Evolutionary conservation across 2,329 filamentous ascomycete species (phyloP).

Genomic region (Chrysoporthe deuterocubensis): DNA sequence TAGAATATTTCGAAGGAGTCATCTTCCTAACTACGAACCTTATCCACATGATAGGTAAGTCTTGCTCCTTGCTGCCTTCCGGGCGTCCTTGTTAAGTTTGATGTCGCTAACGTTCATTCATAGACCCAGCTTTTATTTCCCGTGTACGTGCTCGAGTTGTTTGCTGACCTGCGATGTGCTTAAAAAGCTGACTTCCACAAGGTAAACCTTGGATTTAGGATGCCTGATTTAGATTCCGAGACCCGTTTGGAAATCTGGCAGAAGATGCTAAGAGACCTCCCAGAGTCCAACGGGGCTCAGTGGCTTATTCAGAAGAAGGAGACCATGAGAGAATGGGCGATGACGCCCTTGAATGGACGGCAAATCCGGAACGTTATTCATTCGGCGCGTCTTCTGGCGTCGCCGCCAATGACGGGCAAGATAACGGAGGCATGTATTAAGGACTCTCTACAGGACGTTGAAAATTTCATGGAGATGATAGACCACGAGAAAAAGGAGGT

Average conservation of each 20-base stretch:
- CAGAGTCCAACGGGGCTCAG: neutral
- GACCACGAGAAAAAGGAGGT: neutral
- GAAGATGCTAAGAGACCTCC: neutral
- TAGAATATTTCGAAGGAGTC: constrained; percentile 12
- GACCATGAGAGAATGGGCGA: neutral
- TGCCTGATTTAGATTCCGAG: neutral
- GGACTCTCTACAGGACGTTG: neutral
- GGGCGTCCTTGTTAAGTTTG: neutral
- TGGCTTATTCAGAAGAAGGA: neutral
- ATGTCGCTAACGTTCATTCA: neutral
- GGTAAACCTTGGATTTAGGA: neutral
- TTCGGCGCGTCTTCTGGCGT: neutral
- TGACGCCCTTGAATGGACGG: neutral
- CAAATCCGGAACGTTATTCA: constrained; percentile 6
- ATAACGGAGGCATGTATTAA: neutral
- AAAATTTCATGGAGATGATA: neutral
- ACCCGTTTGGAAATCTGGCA: neutral
- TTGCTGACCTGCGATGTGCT: neutral
- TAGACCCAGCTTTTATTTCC: constrained; percentile 5
- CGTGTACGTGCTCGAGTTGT: neutral
- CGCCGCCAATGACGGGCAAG: neutral
- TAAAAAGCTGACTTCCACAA: neutral
- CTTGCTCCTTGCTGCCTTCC: neutral
- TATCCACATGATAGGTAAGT: constrained; percentile 11
- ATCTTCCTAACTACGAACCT: constrained; percentile 10